A percentile compares a stretch with the other conserved stretches of the same genome.
phyloP scores from a whole-genome alignment of 495 filamentous ascomycete genomes.

The Penicillium longicatenatum region DNA sequence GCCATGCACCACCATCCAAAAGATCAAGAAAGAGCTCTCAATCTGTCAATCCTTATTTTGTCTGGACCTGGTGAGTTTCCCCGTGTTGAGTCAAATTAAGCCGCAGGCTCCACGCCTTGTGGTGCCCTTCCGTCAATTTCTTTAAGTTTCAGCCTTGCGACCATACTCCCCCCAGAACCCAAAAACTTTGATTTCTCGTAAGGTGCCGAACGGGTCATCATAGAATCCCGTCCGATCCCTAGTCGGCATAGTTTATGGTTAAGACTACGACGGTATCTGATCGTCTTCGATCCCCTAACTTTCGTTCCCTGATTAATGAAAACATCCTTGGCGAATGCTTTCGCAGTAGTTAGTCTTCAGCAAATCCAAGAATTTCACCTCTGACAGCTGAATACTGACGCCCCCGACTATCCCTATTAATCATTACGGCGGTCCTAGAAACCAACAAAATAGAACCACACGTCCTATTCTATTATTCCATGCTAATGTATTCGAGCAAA shows the following conservation, averaged over 20 bases:
- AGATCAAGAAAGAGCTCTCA: conserved; percentile 56
- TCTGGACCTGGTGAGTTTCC: conserved; percentile 70
- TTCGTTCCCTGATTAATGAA: conserved; percentile 77
- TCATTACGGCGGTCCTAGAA: conserved; percentile 70
- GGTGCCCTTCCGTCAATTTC: conserved; percentile 70
- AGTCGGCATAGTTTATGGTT: conserved; percentile 76
- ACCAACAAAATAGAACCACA: conserved; percentile 68
- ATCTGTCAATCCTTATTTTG: conserved; percentile 63
- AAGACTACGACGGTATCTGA: conserved; percentile 77
- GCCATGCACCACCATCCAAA: conserved; percentile 66
- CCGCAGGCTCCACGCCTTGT: conserved; percentile 61
- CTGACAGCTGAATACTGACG: conserved; percentile 71
- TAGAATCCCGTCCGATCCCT: conserved; percentile 71
- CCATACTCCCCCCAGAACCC: conserved; percentile 73
- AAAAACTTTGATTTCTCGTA: conserved; percentile 79
- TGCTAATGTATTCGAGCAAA: conserved; percentile 74
- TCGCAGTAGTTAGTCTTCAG: conserved; percentile 72
- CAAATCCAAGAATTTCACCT: conserved; percentile 67
- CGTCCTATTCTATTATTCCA: conserved; percentile 77
- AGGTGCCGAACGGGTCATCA: conserved; percentile 71
- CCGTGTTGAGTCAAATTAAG: conserved; percentile 73
- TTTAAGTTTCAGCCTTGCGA: conserved; percentile 74
- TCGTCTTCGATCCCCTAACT: conserved; percentile 76
- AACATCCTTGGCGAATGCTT: conserved; percentile 74
- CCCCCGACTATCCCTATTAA: conserved; percentile 71